Base-by-base conservation (phyloP, 306 rosid species). In the Citrullus mucosospermus region DNA sequence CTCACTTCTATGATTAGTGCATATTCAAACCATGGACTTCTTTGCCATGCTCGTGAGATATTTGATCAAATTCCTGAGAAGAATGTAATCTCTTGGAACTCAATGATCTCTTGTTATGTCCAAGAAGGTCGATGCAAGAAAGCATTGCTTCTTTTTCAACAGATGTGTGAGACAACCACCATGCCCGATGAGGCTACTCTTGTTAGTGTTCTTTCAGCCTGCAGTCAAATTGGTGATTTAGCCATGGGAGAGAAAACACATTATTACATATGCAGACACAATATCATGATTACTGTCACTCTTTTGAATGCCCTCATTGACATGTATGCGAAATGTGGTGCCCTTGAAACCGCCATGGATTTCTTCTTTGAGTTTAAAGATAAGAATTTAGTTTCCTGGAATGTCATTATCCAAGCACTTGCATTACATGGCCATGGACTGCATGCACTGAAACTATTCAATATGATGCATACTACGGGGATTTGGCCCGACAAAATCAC, bases 51-150 rank as follows among this genome's bases (percentile, higher is more conserved):
- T 54, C 77, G 80, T 72, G 38, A 71, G 25, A 18, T 84, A 39
- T 92, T 92, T 62, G 78, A 88, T 68, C 82, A 83, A 82, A 88
- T 89, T 92, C 91, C 90, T 0, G 73, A 68, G 78, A 85, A 90
- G 81, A 92, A 92, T 71, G 96, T 82, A 77, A 86, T 92, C 79
- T 88, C 96, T 20, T 92, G 97, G 97, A 90, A 90, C 80, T 86
- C 96, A 22, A 84, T 92, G 75, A 92, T 92, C 46, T 84, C 87
- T 1, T 87, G 88, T 62, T 86, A 83, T 87, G 89, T 89, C 50
- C 87, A 75, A 80, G 88, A 85, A 76, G 93, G 96, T 38, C 85
- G 16, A 14, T 80, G 81, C 81, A 61, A 65, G 16, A 91, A 88
- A 75, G 93, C 93, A 17, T 36, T 90, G 79, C 87, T 84, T 69